Evolutionary conservation across 2,329 filamentous ascomycete species (phyloP).

Genomic region (Scedosporium dehoogii): DNA sequence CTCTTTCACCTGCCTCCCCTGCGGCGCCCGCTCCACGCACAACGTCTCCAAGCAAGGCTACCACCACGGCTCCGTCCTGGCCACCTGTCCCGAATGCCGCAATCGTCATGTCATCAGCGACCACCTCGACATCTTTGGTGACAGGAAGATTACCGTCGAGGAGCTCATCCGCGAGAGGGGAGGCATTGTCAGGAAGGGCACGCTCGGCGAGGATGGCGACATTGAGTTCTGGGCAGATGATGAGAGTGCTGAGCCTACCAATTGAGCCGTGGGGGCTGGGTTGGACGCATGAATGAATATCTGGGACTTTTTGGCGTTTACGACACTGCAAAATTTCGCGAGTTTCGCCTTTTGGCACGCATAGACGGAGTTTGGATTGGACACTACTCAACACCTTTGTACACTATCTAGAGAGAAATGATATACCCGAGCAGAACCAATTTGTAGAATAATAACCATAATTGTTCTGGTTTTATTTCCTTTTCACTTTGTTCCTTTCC

Average conservation of each 20-base stretch:
- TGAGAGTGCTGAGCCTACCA: neutral
- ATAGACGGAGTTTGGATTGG: neutral
- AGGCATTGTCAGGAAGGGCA: constrained; percentile 60
- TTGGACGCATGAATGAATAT: neutral
- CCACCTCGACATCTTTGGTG: constrained; percentile 70
- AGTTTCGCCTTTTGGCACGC: neutral
- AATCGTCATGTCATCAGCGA: constrained; percentile 89
- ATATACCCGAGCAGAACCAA: neutral
- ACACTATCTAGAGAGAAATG: neutral
- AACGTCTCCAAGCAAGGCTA: constrained; percentile 89
- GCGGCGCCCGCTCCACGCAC: constrained; percentile 70
- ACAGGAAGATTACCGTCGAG: constrained; percentile 61
- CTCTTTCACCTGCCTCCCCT: constrained; percentile 88
- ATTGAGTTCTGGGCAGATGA: constrained; percentile 87
- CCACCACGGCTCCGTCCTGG: constrained; percentile 78
- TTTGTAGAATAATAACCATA: no score
- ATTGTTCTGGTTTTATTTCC: no score
- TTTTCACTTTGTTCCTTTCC: no score
- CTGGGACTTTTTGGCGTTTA: neutral
- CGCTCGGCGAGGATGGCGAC: constrained; percentile 67
- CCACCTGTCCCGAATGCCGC: constrained; percentile 77
- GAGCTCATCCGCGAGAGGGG: constrained; percentile 71
- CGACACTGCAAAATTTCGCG: neutral
- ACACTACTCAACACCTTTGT: neutral
- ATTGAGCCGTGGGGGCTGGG: neutral